These are phyloP conservation scores for Aspergillus latus DNA, from an alignment of 2,329 filamentous ascomycete genomes.

Conservation along the genomic window DNA sequence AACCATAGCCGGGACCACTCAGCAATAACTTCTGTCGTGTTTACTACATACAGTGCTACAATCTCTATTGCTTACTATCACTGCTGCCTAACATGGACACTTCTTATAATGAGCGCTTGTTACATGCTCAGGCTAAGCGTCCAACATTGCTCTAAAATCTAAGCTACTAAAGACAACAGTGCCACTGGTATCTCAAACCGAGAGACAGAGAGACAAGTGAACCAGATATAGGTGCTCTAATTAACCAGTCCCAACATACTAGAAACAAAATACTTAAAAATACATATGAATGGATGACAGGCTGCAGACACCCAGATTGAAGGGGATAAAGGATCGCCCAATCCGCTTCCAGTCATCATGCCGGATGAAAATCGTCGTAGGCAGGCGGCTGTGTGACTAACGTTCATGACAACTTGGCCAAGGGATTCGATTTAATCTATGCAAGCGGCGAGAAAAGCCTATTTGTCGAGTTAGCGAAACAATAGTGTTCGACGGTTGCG, in stretches of 20 bases:
- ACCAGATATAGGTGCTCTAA: slow-evolving; percentile 2
- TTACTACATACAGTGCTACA: too few relatives aligned
- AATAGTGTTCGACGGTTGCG: background rate
- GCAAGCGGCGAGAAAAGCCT: slow-evolving; percentile 45
- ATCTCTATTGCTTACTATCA: too few relatives aligned
- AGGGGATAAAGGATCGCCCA: slow-evolving; percentile 1
- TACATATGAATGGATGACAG: slow-evolving; percentile 24
- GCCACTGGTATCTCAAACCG: background rate
- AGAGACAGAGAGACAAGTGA: background rate
- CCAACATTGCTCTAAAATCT: background rate
- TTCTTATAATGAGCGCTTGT: too few relatives aligned
- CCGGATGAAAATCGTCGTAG: background rate
- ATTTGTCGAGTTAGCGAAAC: background rate
- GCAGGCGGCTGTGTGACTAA: background rate
- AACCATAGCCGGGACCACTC: too few relatives aligned
- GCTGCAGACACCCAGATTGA: slow-evolving; percentile 11
- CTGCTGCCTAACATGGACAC: too few relatives aligned
- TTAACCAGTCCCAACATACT: slow-evolving; percentile 16
- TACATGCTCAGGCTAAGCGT: too few relatives aligned
- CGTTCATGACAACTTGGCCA: slow-evolving; percentile 3
- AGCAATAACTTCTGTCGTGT: too few relatives aligned
- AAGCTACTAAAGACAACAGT: background rate
- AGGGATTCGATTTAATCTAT: slow-evolving; percentile 24
- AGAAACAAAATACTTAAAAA: slow-evolving; percentile 26
- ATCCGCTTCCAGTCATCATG: background rate